Evolutionary conservation across 441 rosid genomes (phyloP).

Genomic region (Macaranga tanarius): DNA sequence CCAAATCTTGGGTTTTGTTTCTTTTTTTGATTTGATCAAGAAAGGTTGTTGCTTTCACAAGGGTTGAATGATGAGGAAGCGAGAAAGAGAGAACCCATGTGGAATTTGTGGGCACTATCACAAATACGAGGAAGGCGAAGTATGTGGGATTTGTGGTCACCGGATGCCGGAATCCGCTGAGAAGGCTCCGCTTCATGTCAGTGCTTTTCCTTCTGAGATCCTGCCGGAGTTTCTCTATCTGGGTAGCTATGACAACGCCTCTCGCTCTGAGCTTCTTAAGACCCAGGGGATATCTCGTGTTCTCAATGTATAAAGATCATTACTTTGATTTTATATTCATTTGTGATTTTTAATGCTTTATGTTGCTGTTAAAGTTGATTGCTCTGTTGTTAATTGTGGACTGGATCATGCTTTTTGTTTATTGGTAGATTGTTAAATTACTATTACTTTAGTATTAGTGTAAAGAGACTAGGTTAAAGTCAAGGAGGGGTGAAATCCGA

Average conservation of each 20-base stretch:
- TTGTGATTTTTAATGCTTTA: not conserved
- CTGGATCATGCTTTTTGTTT: not conserved
- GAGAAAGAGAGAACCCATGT: slow-evolving; percentile 96
- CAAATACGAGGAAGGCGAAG: slow-evolving; percentile 97
- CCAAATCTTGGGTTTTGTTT: not conserved
- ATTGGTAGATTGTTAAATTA: not conserved
- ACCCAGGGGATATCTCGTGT: slow-evolving; percentile 80
- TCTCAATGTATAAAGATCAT: slow-evolving; percentile 62
- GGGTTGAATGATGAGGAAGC: slow-evolving; percentile 63
- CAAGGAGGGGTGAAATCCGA: not conserved
- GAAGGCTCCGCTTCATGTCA: slow-evolving; percentile 49
- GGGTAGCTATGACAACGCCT: slow-evolving; percentile 97
- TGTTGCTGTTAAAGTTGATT: not conserved
- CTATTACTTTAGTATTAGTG: not conserved
- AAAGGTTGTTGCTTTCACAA: not conserved
- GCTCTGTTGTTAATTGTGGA: not conserved
- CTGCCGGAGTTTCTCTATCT: slow-evolving; percentile 83
- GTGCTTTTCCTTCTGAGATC: slow-evolving; percentile 92
- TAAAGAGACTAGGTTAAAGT: not conserved
- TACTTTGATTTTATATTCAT: not conserved
- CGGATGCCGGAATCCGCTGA: slow-evolving; percentile 51
- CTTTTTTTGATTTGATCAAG: not conserved
- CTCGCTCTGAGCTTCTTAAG: slow-evolving; percentile 90
- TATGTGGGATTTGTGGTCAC: slow-evolving; percentile 92
- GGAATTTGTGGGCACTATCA: slow-evolving; percentile 95